Percentiles rank a stretch among this genome's conserved stretches.
Conservation (phyloP, 352 stramenopile species). For the Globisporangium emineosum region DNA sequence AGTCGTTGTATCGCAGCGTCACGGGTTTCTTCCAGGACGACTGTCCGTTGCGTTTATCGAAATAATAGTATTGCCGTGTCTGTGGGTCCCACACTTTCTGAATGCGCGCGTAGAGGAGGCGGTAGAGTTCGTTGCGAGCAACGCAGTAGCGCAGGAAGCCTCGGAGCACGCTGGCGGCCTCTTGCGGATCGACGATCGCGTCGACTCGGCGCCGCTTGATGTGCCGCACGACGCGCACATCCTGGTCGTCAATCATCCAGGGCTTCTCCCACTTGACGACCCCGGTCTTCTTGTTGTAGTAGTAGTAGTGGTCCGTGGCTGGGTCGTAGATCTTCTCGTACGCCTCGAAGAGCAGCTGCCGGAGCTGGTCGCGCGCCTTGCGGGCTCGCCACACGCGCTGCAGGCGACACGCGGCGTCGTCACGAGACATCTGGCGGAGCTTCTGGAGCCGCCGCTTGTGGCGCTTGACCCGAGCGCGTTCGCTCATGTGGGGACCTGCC, state of each 20-base stretch:
- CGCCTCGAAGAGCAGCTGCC: conserved; percentile 36
- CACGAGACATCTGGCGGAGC: conserved; percentile 45
- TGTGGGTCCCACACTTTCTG: conserved; percentile 71
- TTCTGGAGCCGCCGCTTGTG: conserved; percentile 61
- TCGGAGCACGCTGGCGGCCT: conserved; percentile 40
- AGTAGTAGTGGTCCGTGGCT: conserved; percentile 60
- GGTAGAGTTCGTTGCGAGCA: conserved; percentile 47
- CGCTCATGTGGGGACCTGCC: conserved; percentile 31
- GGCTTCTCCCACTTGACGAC: conserved; percentile 66
- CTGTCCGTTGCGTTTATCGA: conserved; percentile 67
- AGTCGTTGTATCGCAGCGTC: conserved; percentile 44
- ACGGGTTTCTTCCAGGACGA: conserved; percentile 77
- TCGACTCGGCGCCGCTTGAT: conserved; percentile 42
- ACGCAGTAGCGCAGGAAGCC: conserved; percentile 40
- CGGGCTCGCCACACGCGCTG: conserved; percentile 48
- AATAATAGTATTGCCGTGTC: conserved; percentile 77
- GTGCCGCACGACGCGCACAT: conserved; percentile 37
- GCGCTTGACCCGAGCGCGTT: conserved; percentile 55
- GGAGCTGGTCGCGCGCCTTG: conserved; percentile 37
- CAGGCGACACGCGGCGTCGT: conserved; percentile 52
- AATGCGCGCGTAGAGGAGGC: conserved; percentile 42
- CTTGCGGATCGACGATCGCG: conserved; percentile 36
- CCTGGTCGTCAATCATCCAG: conserved; percentile 36
- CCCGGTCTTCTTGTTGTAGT: conserved; percentile 74
- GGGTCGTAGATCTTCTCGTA: conserved; percentile 81